Percentiles rank a stretch among this genome's conserved stretches.
These are phyloP conservation scores for Filosporella fistucella DNA, from an alignment of 495 filamentous ascomycete species.

Conservation along the genomic window DNA sequence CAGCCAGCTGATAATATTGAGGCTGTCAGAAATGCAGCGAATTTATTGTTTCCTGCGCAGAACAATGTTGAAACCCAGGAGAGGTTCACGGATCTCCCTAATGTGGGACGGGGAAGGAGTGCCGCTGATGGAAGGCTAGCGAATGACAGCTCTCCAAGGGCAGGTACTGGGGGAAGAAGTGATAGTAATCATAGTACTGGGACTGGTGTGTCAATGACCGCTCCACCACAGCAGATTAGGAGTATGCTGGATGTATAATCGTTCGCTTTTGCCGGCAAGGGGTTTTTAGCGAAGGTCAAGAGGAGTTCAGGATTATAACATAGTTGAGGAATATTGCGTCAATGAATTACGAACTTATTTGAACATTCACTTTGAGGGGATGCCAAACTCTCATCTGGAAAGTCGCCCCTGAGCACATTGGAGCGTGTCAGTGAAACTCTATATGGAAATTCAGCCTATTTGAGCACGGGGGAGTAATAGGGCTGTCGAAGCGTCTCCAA, in stretches of 20 bases:
- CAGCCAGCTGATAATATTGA: not conserved
- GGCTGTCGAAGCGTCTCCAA: too few species aligned
- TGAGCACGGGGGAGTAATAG: too few species aligned
- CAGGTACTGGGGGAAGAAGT: not conserved
- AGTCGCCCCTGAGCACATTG: too few species aligned
- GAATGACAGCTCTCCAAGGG: not conserved
- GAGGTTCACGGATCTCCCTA: slow-evolving; percentile 5
- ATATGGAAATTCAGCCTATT: too few species aligned
- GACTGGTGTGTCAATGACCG: not conserved
- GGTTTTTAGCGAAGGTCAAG: not conserved
- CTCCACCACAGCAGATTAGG: slow-evolving; percentile 43
- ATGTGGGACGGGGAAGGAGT: not conserved
- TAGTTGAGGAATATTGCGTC: not conserved
- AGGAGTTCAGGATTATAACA: not conserved
- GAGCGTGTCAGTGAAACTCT: too few species aligned
- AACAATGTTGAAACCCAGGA: slow-evolving; percentile 4
- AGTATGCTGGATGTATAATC: slow-evolving; percentile 55
- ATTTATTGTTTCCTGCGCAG: slow-evolving; percentile 2
- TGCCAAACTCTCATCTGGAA: too few species aligned
- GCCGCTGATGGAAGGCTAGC: too few species aligned
- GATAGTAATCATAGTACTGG: not conserved
- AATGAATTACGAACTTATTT: too few species aligned
- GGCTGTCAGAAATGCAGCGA: not conserved
- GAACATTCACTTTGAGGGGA: too few species aligned
- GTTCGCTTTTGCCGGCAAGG: not conserved